Evolutionary conservation across 768 basidiomycete species (phyloP).

Genomic region (Lentinula aciculospora): DNA sequence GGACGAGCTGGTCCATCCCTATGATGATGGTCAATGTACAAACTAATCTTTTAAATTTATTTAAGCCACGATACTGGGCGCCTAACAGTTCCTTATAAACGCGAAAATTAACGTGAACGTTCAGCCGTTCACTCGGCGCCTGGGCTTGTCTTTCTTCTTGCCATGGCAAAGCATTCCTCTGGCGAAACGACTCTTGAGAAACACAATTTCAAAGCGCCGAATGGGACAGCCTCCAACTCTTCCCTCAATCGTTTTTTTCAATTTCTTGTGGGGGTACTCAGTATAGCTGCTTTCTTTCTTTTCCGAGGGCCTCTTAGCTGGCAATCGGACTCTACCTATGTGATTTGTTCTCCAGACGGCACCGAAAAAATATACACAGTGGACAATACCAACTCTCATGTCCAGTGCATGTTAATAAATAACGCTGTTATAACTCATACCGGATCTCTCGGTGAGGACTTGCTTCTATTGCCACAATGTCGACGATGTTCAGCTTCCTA

Average conservation of each 20-base stretch:
- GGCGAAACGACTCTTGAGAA: too few relatives aligned
- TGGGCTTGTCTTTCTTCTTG: too few relatives aligned
- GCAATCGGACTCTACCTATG: slow-evolving; percentile 30
- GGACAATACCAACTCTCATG: slow-evolving; percentile 43
- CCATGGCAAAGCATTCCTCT: too few relatives aligned
- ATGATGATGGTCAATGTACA: not conserved
- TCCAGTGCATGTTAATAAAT: slow-evolving; percentile 61
- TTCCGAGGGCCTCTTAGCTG: not conserved
- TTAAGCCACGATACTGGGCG: not conserved
- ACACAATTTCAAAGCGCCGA: not conserved
- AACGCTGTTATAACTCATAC: slow-evolving; percentile 43
- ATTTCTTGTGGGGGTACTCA: not conserved
- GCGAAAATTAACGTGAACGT: too few relatives aligned
- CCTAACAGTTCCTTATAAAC: not conserved
- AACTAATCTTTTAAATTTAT: not conserved
- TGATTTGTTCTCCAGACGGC: slow-evolving; percentile 53
- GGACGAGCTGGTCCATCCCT: not conserved
- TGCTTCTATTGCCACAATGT: slow-evolving; percentile 2
- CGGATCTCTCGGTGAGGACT: slow-evolving; percentile 48
- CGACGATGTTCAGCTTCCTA: slow-evolving; percentile 13
- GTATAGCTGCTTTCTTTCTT: not conserved
- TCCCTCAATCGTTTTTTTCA: slow-evolving; percentile 5
- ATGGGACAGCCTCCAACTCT: not conserved
- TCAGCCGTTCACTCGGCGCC: too few relatives aligned
- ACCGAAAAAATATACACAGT: slow-evolving; percentile 56